A percentile compares a stretch with the other conserved stretches of the same genome.
These are phyloP conservation scores for Penicillium cinerascens DNA, from an alignment of 495 filamentous ascomycete genomes.

Conservation along the genomic window DNA sequence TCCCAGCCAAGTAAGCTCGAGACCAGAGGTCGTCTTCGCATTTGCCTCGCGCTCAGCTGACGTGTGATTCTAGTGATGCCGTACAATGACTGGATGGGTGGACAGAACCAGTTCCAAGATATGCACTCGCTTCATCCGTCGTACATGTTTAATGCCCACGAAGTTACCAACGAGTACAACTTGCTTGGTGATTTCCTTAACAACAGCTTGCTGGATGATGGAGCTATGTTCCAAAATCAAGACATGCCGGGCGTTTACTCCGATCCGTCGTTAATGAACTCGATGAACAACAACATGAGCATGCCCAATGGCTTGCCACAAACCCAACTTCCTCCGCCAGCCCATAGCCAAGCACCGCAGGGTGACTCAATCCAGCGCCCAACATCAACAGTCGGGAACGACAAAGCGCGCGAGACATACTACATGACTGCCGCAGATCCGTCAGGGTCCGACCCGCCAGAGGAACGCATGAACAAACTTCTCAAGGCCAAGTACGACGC, in stretches of 20 bases:
- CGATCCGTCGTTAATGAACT: slow-evolving; percentile 52
- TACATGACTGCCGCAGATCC: slow-evolving; percentile 97
- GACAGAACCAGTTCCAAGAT: slow-evolving; percentile 81
- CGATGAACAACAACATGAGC: slow-evolving; percentile 41
- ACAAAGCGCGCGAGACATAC: slow-evolving; percentile 85
- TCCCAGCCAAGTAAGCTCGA: slow-evolving; percentile 71
- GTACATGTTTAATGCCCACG: slow-evolving; percentile 92
- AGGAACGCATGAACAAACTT: slow-evolving; percentile 92
- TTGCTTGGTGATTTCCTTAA: slow-evolving; percentile 93
- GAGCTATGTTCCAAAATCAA: slow-evolving; percentile 61
- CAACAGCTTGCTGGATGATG: slow-evolving; percentile 81
- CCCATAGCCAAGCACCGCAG: slow-evolving; percentile 46
- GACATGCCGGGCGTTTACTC: slow-evolving; percentile 53
- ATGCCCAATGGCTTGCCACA: slow-evolving; percentile 34
- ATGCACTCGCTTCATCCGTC: slow-evolving; percentile 92
- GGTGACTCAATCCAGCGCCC: slow-evolving; percentile 59
- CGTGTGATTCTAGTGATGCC: slow-evolving; percentile 49
- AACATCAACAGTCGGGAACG: slow-evolving; percentile 56
- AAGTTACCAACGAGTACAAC: slow-evolving; percentile 94
- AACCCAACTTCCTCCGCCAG: slow-evolving; percentile 29
- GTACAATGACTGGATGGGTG: slow-evolving; percentile 67
- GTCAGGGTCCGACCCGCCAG: slow-evolving; percentile 82
- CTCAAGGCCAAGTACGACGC: slow-evolving; percentile 94
- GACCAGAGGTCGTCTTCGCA: slow-evolving; percentile 6
- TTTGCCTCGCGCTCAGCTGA: slow-evolving; percentile 25